phyloP scores from a whole-genome alignment of 2,329 filamentous ascomycete genomes.

The Penicillium capsulatum region DNA sequence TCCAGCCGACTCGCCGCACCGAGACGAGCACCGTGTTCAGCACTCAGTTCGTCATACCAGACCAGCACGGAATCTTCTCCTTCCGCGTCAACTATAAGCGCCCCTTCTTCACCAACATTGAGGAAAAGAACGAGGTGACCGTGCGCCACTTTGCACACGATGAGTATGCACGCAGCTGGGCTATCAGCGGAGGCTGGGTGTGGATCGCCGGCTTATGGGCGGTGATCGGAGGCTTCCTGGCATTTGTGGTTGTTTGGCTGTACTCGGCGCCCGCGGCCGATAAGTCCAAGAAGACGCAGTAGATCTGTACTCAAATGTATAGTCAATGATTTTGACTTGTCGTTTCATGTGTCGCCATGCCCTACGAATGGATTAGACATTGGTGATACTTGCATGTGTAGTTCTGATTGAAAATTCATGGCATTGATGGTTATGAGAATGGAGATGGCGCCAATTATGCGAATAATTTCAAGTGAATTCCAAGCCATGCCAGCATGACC shows the following conservation, averaged over 20 bases:
- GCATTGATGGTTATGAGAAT: conserved; percentile 4
- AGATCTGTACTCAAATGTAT: conserved; percentile 24
- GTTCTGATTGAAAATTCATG: background rate
- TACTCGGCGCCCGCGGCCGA: conserved; percentile 58
- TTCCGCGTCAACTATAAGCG: conserved; percentile 97
- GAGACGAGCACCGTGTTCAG: conserved; percentile 69
- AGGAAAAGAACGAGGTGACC: conserved; percentile 92
- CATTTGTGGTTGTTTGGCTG: conserved; percentile 84
- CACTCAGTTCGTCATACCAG: conserved; percentile 74
- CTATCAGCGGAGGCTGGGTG: conserved; percentile 86
- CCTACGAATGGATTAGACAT: background rate
- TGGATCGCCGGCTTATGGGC: conserved; percentile 87
- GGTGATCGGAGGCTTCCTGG: conserved; percentile 78
- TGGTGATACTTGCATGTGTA: no score
- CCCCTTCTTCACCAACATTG: conserved; percentile 80
- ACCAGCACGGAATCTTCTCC: conserved; percentile 99
- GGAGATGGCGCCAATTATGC: conserved; percentile 6
- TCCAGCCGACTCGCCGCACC: conserved; percentile 57
- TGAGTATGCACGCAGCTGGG: conserved; percentile 88
- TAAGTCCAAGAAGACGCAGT: conserved; percentile 49
- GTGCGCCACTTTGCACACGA: conserved; percentile 96
- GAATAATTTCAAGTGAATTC: conserved; percentile 15
- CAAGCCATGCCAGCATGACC: conserved; percentile 25
- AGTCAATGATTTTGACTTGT: conserved; percentile 23
- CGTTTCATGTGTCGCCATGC: conserved; percentile 17